These are phyloP conservation scores for Arachnomyces sp. DNA, from an alignment of 2,329 filamentous ascomycete genomes.

Conservation along the genomic window DNA sequence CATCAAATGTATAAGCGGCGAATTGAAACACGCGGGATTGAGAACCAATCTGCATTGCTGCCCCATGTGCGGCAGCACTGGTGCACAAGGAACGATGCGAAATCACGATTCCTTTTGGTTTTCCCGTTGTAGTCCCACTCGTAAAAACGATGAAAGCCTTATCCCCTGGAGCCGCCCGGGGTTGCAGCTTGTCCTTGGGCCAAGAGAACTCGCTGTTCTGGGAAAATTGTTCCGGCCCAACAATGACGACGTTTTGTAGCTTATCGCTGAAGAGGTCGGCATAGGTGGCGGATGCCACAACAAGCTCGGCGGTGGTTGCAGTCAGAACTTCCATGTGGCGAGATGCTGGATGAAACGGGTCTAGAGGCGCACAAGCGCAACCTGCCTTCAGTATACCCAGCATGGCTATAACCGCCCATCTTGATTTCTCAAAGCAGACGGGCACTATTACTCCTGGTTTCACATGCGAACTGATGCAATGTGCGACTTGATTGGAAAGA, in stretches of 20 bases:
- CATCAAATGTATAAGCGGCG: constrained; percentile 40
- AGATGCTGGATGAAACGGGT: constrained; percentile 21
- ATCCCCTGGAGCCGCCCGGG: constrained; percentile 58
- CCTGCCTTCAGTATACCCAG: constrained; percentile 20
- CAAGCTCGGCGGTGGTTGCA: constrained; percentile 23
- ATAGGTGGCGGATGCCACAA: constrained; percentile 26
- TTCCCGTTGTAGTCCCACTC: constrained; percentile 27
- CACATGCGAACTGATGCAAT: constrained; percentile 31
- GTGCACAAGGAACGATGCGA: constrained; percentile 27
- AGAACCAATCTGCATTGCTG: constrained; percentile 14
- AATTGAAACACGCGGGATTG: constrained; percentile 33
- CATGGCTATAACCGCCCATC: constrained; percentile 20
- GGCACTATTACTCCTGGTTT: constrained; percentile 30
- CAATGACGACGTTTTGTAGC: constrained; percentile 20
- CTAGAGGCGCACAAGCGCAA: constrained; percentile 21
- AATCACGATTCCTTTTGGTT: constrained; percentile 28
- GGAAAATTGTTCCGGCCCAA: constrained; percentile 22
- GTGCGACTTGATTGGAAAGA: constrained; percentile 1
- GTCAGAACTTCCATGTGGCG: constrained; percentile 23
- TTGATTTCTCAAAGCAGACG: constrained; percentile 31
- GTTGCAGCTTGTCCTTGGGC: constrained; percentile 44
- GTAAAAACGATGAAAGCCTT: constrained; percentile 29
- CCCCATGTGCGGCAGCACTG: constrained; percentile 23
- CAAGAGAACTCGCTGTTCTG: constrained; percentile 7
- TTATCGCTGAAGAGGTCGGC: constrained; percentile 16